Conservation (phyloP, 257 asterid species). For the Solanum corneliomulleri region DNA sequence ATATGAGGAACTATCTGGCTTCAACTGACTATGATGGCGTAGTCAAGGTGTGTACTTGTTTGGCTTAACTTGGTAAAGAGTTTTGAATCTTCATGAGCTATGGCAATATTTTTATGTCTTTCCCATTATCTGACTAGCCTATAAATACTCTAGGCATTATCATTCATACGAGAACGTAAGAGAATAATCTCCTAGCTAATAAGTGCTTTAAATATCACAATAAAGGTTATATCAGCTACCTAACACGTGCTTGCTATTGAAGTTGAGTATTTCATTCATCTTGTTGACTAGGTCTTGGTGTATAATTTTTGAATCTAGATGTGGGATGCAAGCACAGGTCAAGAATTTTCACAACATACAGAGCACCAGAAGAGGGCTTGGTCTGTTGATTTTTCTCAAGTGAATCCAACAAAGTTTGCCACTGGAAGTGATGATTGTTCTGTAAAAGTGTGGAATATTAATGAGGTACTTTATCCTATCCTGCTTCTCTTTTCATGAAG, state of each 20-base stretch:
- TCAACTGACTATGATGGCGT: slow-evolving; percentile 43
- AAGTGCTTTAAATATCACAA: not conserved
- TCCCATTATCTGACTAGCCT: not conserved
- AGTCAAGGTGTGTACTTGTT: slow-evolving; percentile 32
- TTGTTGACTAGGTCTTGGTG: not conserved
- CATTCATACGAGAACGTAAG: not conserved
- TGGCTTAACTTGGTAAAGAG: not conserved
- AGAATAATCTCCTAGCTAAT: not conserved
- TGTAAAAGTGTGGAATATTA: slow-evolving; percentile 48
- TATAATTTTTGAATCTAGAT: slow-evolving; percentile 11
- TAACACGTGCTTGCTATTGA: not conserved
- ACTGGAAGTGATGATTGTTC: slow-evolving; percentile 65
- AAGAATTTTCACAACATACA: slow-evolving; percentile 12
- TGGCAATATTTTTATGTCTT: not conserved
- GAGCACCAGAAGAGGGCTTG: slow-evolving; percentile 41
- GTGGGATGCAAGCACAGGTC: slow-evolving; percentile 47
- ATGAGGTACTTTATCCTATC: slow-evolving; percentile 25
- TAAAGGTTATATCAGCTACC: not conserved
- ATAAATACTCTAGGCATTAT: not conserved
- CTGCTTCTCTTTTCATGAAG: not conserved
- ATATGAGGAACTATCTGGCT: slow-evolving; percentile 37
- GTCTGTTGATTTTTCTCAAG: slow-evolving; percentile 53
- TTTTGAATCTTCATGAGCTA: not conserved
- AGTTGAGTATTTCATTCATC: not conserved
- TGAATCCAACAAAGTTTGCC: slow-evolving; percentile 45